These are phyloP conservation scores for Acanthamoeba divionensis DNA, from an alignment of 208 protist genomes.

Conservation along the genomic window DNA sequence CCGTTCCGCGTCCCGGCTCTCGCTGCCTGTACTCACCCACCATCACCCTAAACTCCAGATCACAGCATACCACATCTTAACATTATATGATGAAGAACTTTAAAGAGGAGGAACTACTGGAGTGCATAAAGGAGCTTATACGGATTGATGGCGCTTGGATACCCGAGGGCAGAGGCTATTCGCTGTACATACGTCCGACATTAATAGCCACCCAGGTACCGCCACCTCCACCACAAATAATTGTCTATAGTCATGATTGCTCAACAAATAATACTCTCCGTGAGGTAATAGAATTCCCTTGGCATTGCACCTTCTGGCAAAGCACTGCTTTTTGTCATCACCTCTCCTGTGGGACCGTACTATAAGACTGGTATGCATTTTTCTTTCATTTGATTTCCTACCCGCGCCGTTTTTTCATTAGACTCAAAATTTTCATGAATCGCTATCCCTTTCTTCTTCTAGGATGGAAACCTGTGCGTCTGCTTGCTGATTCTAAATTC, in stretches of 20 bases:
- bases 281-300: conserved; percentile 67
- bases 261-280: not conserved
- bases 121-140: conserved; percentile 91
- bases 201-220: conserved; percentile 86
- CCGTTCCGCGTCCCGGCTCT: conserved; percentile 84
- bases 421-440: too few relatives aligned
- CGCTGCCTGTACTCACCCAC: conserved; percentile 82
- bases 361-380: conserved; percentile 82
- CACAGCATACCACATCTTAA: too few relatives aligned
- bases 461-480: conserved; percentile 88
- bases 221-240: not conserved
- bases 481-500: conserved; percentile 88
- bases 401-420: too few relatives aligned
- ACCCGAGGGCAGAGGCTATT: conserved; percentile 91
- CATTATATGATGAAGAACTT: conserved; percentile 73
- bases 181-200: conserved; percentile 97
- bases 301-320: conserved; percentile 75
- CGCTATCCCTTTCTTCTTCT: too few relatives aligned
- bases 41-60: not conserved
- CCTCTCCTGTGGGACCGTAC: conserved; percentile 96
- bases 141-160: conserved; percentile 90
- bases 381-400: not conserved
- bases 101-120: conserved; percentile 85
- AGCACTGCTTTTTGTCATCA: conserved; percentile 90
- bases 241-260: not conserved